Evolutionary conservation across 2,329 filamentous ascomycete genomes (phyloP).

Genomic region (Paraphoma chrysanthemicola): DNA sequence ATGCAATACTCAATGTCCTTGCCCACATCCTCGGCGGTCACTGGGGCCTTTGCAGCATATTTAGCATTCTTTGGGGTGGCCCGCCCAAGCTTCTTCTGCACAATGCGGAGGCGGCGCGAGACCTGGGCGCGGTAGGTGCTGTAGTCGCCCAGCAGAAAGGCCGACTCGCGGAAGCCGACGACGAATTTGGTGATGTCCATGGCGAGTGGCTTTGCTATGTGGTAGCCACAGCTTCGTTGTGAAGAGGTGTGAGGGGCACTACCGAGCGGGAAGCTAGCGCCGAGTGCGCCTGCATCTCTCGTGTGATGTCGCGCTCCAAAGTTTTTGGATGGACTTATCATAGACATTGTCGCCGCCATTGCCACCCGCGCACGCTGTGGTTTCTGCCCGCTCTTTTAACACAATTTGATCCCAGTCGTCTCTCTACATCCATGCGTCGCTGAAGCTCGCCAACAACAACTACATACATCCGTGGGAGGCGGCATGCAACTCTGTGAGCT

Average conservation of each 20-base stretch:
- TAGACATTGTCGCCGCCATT: constrained; percentile 15
- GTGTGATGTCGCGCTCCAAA: constrained; percentile 28
- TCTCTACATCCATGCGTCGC: too few species aligned
- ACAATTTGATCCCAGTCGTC: too few species aligned
- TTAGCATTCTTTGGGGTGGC: constrained; percentile 87
- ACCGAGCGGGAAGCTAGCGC: constrained; percentile 17
- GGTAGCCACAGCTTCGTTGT: too few species aligned
- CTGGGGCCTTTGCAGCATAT: constrained; percentile 72
- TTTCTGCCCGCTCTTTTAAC: constrained; percentile 1
- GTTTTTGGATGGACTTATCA: constrained; percentile 31
- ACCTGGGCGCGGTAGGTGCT: constrained; percentile 82
- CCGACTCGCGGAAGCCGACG: constrained; percentile 78
- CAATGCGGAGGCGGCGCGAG: constrained; percentile 79
- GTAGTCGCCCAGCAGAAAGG: constrained; percentile 88
- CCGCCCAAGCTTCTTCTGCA: constrained; percentile 84
- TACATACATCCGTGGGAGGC: constrained; percentile 7
- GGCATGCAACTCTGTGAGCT: constrained; percentile 22
- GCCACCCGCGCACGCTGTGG: constrained; percentile 11
- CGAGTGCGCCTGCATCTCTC: constrained; percentile 11
- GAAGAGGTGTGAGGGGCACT: constrained; percentile 23
- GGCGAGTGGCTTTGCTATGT: constrained; percentile 6
- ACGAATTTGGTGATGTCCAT: constrained; percentile 95
- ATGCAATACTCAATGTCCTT: constrained; percentile 73
- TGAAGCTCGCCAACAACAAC: too few species aligned
- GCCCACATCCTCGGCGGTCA: constrained; percentile 78